A percentile compares a stretch with the other conserved stretches of the same genome.
Conservation (phyloP, 2,329 filamentous ascomycete species). For the Pseudogymnoascus sp. region DNA sequence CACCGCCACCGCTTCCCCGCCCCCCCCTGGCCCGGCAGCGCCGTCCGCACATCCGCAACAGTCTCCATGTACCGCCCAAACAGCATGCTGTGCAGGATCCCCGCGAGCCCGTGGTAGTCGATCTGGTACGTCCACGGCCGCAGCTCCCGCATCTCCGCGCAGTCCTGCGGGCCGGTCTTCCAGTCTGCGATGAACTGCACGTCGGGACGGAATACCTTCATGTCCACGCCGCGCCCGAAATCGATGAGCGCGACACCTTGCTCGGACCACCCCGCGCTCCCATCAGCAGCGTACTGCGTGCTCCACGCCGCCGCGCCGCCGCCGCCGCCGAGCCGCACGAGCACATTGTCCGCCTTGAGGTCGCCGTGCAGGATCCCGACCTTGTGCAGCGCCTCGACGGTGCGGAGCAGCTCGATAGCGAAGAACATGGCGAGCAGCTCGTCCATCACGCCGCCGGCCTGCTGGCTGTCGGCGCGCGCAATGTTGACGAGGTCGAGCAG, state of each 20-base stretch:
- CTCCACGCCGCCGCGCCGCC: constrained; percentile 39
- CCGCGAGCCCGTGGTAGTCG: constrained; percentile 89
- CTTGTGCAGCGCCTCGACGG: constrained; percentile 75
- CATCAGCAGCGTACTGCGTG: constrained; percentile 62
- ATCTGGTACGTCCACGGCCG: constrained; percentile 97
- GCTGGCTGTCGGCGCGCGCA: constrained; percentile 60
- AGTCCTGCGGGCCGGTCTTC: constrained; percentile 81
- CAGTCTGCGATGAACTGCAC: constrained; percentile 93
- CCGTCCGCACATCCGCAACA: constrained; percentile 38
- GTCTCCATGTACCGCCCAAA: constrained; percentile 96
- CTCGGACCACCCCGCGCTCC: constrained; percentile 66
- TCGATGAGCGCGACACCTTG: constrained; percentile 86
- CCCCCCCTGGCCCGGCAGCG: constrained; percentile 18
- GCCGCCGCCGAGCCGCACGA: constrained; percentile 65
- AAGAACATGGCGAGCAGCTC: constrained; percentile 94
- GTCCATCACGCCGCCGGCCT: constrained; percentile 63
- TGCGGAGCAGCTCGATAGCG: constrained; percentile 80
- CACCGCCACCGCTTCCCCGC: constrained; percentile 66
- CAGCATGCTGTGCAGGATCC: constrained; percentile 77
- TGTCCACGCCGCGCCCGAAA: constrained; percentile 90
- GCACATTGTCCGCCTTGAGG: constrained; percentile 90
- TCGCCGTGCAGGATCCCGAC: constrained; percentile 83
- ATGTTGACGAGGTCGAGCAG: constrained; percentile 91
- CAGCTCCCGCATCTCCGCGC: constrained; percentile 89
- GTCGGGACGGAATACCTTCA: constrained; percentile 68